These are phyloP conservation scores for Saccharomycopsis synnaedendra DNA, from an alignment of 805 yeast genomes.

Conservation along the genomic window DNA sequence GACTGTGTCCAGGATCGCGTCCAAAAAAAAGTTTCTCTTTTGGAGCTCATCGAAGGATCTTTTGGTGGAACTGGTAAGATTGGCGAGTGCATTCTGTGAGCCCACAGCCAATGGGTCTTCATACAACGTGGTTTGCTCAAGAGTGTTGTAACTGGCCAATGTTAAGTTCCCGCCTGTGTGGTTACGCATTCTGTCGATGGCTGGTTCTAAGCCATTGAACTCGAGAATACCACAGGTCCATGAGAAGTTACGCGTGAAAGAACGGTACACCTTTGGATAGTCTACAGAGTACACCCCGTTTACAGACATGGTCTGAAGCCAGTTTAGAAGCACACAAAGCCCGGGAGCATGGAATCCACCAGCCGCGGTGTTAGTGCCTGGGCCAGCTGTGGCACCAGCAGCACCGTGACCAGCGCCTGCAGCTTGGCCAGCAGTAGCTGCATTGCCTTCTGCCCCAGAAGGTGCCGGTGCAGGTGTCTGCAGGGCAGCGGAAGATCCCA, in stretches of 20 bases:
- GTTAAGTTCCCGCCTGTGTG: constrained; percentile 23
- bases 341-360: constrained; percentile 19
- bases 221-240: constrained; percentile 24
- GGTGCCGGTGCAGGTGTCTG: constrained; percentile 17
- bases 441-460: constrained; percentile 10
- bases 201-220: constrained; percentile 21
- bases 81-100: background rate
- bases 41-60: background rate
- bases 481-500: constrained; percentile 14
- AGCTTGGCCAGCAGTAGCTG: constrained; percentile 11
- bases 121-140: constrained; percentile 16
- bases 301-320: constrained; percentile 23
- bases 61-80: background rate
- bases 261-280: constrained; percentile 22
- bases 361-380: constrained; percentile 17
- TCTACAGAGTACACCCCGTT: constrained; percentile 23
- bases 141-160: constrained; percentile 11
- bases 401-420: constrained; percentile 15
- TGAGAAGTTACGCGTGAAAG: constrained; percentile 23
- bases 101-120: constrained; percentile 5
- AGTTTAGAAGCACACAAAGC: constrained; percentile 19
- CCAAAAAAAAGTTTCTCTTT: constrained; percentile 1
- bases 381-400: constrained; percentile 14
- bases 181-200: constrained; percentile 21
- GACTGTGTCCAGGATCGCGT: background rate